A percentile compares a stretch with the other conserved stretches of the same genome.
phyloP scores from a whole-genome alignment of 129 eudicot genomes.

The Erigeron canadensis region DNA sequence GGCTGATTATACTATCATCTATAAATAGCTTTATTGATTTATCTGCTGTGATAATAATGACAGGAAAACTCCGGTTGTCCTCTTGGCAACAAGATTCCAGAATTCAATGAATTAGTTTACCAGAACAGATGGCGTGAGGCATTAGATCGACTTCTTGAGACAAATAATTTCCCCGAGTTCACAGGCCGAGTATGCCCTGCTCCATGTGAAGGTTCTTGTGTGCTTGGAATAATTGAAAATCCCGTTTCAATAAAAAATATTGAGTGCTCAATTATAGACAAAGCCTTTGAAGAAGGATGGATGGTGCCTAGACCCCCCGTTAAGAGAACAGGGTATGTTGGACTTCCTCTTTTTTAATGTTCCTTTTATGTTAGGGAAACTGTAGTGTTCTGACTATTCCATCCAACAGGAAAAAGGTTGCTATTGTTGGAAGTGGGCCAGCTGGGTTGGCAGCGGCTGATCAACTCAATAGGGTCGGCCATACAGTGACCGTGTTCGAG shows the following conservation, averaged over 20 bases:
- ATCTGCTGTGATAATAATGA: neutral
- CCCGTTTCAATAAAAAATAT: slow-evolving; percentile 94
- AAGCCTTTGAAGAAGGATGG: slow-evolving; percentile 99
- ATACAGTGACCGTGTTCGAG: slow-evolving; percentile 85
- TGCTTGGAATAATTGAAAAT: slow-evolving; percentile 95
- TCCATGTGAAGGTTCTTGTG: slow-evolving; percentile 99
- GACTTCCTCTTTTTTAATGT: neutral
- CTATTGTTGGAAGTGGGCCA: slow-evolving; percentile 96
- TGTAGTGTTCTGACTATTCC: neutral
- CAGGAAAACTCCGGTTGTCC: slow-evolving; percentile 99
- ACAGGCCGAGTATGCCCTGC: slow-evolving; percentile 99
- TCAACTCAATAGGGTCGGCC: slow-evolving; percentile 83
- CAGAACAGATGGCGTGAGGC: slow-evolving; percentile 99
- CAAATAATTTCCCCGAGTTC: slow-evolving; percentile 98
- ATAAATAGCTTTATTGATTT: neutral
- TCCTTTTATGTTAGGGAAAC: neutral
- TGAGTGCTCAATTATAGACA: slow-evolving; percentile 94
- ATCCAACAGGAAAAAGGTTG: slow-evolving; percentile 76
- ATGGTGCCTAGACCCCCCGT: slow-evolving; percentile 96
- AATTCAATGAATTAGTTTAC: slow-evolving; percentile 92
- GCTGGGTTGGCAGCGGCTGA: slow-evolving; percentile 99
- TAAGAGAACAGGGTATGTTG: slow-evolving; percentile 73
- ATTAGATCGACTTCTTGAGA: slow-evolving; percentile 88
- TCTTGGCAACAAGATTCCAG: slow-evolving; percentile 96
- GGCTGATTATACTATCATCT: neutral